Evolutionary conservation across 768 basidiomycete genomes (phyloP), one percentile per base, ranked within the genome.

Genomic region (Mycena rosella): DNA sequence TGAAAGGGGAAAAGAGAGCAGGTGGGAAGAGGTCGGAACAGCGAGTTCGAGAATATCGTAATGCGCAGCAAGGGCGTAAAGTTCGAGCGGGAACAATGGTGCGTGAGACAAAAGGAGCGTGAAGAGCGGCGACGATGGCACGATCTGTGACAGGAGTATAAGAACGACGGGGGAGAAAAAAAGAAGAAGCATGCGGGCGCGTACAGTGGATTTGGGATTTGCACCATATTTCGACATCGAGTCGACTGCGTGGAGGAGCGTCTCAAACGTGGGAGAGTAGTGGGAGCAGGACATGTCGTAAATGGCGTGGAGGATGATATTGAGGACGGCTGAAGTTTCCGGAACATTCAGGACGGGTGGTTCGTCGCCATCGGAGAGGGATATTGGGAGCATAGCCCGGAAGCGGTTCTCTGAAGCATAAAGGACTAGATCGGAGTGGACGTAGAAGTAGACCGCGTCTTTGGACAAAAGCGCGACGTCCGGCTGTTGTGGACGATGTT

Each of bases 371-470:
- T 81, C 70, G 29, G 81, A 75, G 29, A 80, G 68, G 1, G 81
- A 71, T 5, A 79, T 67, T 5, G 89, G 85, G 22, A 95, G 78
- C 38, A 88, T 82, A 5, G 82, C 79, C 47, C 85, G 83, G 78
- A 95, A 94, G 15, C 77, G 78, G 69, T 94, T 95, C 38, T 80
- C 78, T 11, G 94, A 95, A 9, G 82, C 84, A 3, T 77, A 72
- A 40, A 91, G 81, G 42, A 95, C 80, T 55, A 87, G 72, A 34
- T 87, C 80, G 0, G 83, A 80, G 76, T 95, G 92, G 15, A 90
- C 90, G 73, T 95, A 95, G 84, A 95, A 96, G 78, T 93, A 93
- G 45, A 95, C 92, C 18, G 86, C 84, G 74, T 96, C 94, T 26
- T 87, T 84, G 1, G 92, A 89, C 55, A 93, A 79, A 53, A 94